A percentile compares a stretch with the other conserved stretches of the same genome.
Evolutionary conservation across 768 basidiomycete species (phyloP).

Genomic region (Mycena vulgaris): DNA sequence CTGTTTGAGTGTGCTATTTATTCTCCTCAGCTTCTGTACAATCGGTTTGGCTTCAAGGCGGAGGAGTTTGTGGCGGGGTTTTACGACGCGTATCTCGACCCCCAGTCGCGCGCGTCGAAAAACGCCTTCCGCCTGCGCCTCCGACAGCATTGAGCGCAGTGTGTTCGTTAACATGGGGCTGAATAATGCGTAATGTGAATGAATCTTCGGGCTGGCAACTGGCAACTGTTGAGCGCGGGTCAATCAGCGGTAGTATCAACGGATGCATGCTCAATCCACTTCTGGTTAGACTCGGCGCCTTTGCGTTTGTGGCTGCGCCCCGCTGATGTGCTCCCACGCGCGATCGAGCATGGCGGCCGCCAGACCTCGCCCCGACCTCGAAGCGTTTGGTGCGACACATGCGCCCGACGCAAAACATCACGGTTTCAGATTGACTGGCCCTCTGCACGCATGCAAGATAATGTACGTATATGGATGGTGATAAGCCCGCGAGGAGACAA

Average conservation of each 20-base stretch:
- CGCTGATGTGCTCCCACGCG: slow-evolving; percentile 1
- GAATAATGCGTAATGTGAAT: too few species aligned
- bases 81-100: slow-evolving; percentile 84
- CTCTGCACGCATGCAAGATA: too few species aligned
- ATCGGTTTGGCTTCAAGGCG: slow-evolving; percentile 90
- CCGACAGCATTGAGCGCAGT: slow-evolving; percentile 58
- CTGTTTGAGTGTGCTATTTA: not conserved
- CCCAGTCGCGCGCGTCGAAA: slow-evolving; percentile 79
- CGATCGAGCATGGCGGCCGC: too few species aligned
- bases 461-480: not conserved
- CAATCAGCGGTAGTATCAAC: slow-evolving; percentile 7
- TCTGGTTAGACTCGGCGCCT: slow-evolving; percentile 28
- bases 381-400: not conserved
- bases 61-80: slow-evolving; percentile 89
- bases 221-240: not conserved
- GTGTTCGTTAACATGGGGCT: not conserved
- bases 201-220: not conserved
- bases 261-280: slow-evolving; percentile 10
- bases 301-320: not conserved
- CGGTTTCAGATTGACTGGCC: slow-evolving; percentile 24
- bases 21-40: slow-evolving; percentile 76
- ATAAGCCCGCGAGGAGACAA: slow-evolving; percentile 7
- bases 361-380: not conserved
- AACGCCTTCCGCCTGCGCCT: slow-evolving; percentile 87
- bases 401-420: not conserved